phyloP scores from a whole-genome alignment of 768 basidiomycete genomes.

The Butyriboletus loyo region DNA sequence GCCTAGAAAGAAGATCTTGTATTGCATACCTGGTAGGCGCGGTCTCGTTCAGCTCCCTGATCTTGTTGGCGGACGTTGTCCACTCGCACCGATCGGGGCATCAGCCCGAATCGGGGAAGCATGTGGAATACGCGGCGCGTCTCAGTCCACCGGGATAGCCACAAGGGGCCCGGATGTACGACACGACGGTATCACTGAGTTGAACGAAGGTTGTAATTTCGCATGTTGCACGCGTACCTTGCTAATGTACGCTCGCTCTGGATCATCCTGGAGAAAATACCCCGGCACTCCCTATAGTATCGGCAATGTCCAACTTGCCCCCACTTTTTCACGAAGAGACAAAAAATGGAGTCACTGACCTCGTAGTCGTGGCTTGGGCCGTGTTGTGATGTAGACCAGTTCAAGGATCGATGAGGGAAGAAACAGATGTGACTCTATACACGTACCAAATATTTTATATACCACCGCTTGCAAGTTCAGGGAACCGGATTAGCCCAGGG shows the following conservation, averaged over 20 bases:
- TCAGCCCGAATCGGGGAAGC: too few relatives aligned
- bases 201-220: background rate
- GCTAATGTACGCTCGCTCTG: background rate
- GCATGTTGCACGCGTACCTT: background rate
- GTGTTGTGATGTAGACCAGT: background rate
- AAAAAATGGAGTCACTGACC: background rate
- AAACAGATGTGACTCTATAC: too few relatives aligned
- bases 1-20: slow-evolving; percentile 57
- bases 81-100: too few relatives aligned
- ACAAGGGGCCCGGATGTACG: background rate
- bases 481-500: too few relatives aligned
- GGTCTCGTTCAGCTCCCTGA: slow-evolving; percentile 34
- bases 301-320: background rate
- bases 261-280: slow-evolving; percentile 11
- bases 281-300: background rate
- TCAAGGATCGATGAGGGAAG: background rate
- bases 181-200: background rate
- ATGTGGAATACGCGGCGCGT: too few relatives aligned
- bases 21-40: background rate
- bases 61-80: slow-evolving; percentile 35
- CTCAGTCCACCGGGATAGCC: background rate
- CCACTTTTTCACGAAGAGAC: too few relatives aligned
- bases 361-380: background rate
- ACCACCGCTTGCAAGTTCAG: too few relatives aligned
- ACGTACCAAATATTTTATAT: too few relatives aligned